These are phyloP conservation scores for Kwoniella sp. DNA, from an alignment of 768 basidiomycete genomes.

Conservation along the genomic window DNA sequence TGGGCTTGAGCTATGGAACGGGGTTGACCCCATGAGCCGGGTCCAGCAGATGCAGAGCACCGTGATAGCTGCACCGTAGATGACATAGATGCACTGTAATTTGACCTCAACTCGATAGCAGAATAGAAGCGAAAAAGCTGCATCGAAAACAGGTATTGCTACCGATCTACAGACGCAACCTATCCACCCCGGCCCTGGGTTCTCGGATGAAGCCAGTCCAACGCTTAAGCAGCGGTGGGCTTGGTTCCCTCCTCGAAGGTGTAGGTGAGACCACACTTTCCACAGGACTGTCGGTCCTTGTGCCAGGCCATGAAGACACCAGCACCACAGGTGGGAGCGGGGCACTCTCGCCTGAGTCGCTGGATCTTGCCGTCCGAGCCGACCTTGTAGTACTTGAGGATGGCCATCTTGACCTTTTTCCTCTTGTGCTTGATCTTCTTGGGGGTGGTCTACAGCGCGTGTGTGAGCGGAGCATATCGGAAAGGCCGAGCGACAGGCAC, in stretches of 20 bases:
- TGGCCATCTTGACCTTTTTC: constrained; percentile 99
- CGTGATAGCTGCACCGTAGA: too few relatives aligned
- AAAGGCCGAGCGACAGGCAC: constrained; percentile 40
- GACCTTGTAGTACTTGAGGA: constrained; percentile 99
- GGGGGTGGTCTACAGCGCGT: constrained; percentile 66
- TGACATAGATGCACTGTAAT: too few relatives aligned
- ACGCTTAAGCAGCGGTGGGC: constrained; percentile 40
- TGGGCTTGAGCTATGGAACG: constrained; percentile 22
- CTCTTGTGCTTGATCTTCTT: constrained; percentile 99
- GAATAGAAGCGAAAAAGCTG: too few relatives aligned
- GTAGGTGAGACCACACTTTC: constrained; percentile 55
- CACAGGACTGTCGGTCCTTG: constrained; percentile 95
- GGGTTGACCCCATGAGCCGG: constrained; percentile 6
- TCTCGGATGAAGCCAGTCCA: too few relatives aligned
- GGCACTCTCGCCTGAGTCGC: constrained; percentile 93
- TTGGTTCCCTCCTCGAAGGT: constrained; percentile 49
- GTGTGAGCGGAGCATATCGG: not conserved
- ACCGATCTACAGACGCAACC: too few relatives aligned
- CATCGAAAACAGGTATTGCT: too few relatives aligned
- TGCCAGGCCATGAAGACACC: constrained; percentile 85
- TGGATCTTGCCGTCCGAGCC: constrained; percentile 99
- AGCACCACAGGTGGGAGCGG: constrained; percentile 54
- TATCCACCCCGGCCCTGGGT: too few relatives aligned
- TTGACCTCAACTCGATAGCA: too few relatives aligned
- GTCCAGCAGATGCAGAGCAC: constrained; percentile 5